A percentile compares a stretch with the other conserved stretches of the same genome.
These are phyloP conservation scores for Penicillium sp. DNA, from an alignment of 2,329 filamentous ascomycete genomes.

Conservation along the genomic window DNA sequence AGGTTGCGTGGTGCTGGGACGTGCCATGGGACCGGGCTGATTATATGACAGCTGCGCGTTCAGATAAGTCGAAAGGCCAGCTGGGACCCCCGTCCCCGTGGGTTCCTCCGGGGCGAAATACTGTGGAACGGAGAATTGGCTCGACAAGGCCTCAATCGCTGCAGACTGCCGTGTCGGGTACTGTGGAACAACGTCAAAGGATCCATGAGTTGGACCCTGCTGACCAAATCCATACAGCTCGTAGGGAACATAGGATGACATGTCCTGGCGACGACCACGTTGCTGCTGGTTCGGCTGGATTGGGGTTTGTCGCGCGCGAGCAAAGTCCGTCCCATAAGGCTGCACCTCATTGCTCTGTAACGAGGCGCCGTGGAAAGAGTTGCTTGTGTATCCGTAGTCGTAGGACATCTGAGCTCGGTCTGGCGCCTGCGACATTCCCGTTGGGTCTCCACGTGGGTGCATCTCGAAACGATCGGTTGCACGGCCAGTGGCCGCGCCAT, in stretches of 20 bases:
- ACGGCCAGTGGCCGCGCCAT: constrained; percentile 47
- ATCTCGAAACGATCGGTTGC: constrained; percentile 41
- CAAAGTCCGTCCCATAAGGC: constrained; percentile 60
- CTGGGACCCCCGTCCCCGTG: constrained; percentile 54
- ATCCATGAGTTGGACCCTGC: constrained; percentile 53
- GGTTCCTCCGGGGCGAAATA: constrained; percentile 67
- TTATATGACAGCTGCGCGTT: constrained; percentile 57
- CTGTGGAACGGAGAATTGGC: constrained; percentile 61
- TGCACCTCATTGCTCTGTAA: constrained; percentile 52
- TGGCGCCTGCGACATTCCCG: constrained; percentile 32
- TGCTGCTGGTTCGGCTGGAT: constrained; percentile 19
- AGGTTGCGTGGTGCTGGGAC: constrained; percentile 46
- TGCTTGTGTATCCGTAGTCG: constrained; percentile 52
- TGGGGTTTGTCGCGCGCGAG: constrained; percentile 38
- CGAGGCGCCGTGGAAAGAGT: constrained; percentile 46
- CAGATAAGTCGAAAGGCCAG: constrained; percentile 55
- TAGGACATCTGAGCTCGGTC: constrained; percentile 34
- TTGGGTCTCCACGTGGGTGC: constrained; percentile 33
- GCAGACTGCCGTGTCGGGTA: constrained; percentile 71
- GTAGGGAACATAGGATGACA: constrained; percentile 48
- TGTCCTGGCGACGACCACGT: constrained; percentile 50
- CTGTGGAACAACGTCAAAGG: constrained; percentile 69
- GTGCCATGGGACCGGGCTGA: constrained; percentile 55
- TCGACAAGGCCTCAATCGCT: constrained; percentile 69
- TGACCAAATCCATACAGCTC: constrained; percentile 73